A percentile compares a stretch with the other conserved stretches of the same genome.
Evolutionary conservation across 2,329 filamentous ascomycete genomes (phyloP).

Genomic region (Talaromyces sp.): DNA sequence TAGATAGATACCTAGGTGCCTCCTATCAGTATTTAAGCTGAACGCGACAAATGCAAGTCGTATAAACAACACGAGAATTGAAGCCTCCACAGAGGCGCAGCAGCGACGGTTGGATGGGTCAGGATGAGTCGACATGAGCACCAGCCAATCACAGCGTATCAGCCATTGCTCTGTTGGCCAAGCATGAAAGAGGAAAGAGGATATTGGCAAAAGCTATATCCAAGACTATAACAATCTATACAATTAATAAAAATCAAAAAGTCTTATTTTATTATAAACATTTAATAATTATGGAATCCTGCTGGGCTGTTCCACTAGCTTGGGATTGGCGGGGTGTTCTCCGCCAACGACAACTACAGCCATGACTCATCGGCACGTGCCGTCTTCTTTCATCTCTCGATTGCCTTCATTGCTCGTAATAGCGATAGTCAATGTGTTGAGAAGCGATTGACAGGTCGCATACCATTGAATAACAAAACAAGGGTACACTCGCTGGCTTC

Average conservation of each 20-base stretch:
- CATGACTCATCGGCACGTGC: background rate
- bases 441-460: background rate
- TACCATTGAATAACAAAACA: background rate
- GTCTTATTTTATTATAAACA: too few species aligned
- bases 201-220: too few species aligned
- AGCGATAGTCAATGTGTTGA: background rate
- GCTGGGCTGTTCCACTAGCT: too few species aligned
- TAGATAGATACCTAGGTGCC: background rate
- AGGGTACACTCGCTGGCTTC: too few species aligned
- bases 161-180: background rate
- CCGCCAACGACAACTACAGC: background rate
- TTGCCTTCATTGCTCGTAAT: background rate
- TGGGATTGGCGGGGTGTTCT: too few species aligned
- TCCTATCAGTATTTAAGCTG: background rate
- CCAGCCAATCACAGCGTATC: background rate
- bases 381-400: background rate
- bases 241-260: too few species aligned
- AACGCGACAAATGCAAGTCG: background rate
- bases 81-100: background rate
- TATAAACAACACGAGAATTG: background rate
- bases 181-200: background rate
- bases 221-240: too few species aligned
- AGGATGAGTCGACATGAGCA: conserved; percentile 11
- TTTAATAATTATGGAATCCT: too few species aligned
- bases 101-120: background rate